These are phyloP conservation scores for Capronia epimyces DNA, from an alignment of 2,329 filamentous ascomycete species.

Conservation along the genomic window DNA sequence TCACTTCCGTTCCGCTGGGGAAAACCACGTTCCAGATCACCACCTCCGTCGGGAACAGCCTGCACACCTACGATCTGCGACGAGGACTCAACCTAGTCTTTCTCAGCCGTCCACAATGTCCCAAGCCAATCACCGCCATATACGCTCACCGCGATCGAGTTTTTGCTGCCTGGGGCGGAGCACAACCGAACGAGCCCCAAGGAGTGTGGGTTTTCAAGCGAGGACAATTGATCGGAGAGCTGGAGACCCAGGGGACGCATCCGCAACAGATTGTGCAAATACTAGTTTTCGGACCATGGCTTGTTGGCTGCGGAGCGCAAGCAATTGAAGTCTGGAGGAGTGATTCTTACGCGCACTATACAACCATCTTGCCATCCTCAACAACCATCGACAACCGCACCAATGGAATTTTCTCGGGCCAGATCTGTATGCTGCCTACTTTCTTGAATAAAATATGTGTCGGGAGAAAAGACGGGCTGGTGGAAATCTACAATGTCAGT, in stretches of 20 bases:
- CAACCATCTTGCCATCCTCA: conserved; percentile 60
- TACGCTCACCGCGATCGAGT: conserved; percentile 80
- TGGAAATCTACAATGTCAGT: conserved; percentile 97
- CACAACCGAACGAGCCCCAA: conserved; percentile 47
- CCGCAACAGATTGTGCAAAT: conserved; percentile 68
- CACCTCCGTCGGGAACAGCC: conserved; percentile 79
- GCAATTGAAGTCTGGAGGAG: conserved; percentile 88
- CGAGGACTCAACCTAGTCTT: conserved; percentile 88
- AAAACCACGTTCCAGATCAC: conserved; percentile 97
- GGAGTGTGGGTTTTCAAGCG: conserved; percentile 90
- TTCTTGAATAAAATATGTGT: conserved; percentile 95
- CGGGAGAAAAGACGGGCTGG: conserved; percentile 76
- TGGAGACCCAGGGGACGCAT: conserved; percentile 59
- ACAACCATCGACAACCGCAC: conserved; percentile 51
- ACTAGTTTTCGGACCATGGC: conserved; percentile 82
- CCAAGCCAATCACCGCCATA: conserved; percentile 77
- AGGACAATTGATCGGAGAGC: conserved; percentile 73
- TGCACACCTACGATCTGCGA: conserved; percentile 94
- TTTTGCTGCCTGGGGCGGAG: conserved; percentile 81
- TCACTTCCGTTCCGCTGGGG: conserved; percentile 80
- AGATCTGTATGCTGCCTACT: conserved; percentile 83
- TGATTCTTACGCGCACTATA: conserved; percentile 78
- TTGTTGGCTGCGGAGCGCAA: conserved; percentile 70
- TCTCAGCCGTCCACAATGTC: conserved; percentile 84
- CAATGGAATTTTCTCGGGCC: conserved; percentile 66